Conservation (phyloP, 345 rosid genomes). For the Dipteronia sinensis region DNA sequence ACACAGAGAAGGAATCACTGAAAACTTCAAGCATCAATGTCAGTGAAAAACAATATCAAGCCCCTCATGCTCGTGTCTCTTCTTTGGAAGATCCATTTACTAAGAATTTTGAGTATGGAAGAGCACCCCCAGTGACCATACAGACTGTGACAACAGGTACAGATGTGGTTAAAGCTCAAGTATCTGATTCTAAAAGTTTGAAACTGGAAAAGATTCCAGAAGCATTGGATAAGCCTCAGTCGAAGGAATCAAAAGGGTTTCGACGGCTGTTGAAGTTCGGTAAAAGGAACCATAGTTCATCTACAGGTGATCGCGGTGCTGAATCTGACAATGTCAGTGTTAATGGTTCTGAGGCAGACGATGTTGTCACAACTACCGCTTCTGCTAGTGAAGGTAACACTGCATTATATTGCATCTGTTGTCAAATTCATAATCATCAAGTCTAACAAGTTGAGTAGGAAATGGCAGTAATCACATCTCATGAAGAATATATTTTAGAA, state of each 20-base stretch:
- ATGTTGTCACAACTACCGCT: conserved; percentile 30
- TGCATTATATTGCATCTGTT: conserved; percentile 14
- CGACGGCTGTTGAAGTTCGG: conserved; percentile 72
- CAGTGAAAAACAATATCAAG: conserved; percentile 59
- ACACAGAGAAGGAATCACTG: conserved; percentile 41
- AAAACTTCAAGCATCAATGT: conserved; percentile 37
- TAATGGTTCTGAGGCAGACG: conserved; percentile 41
- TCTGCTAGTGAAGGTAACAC: conserved; percentile 51
- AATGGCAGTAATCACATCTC: not conserved
- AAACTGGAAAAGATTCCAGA: conserved; percentile 66
- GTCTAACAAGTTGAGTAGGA: not conserved
- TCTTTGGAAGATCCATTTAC: conserved; percentile 74
- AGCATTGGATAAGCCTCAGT: conserved; percentile 53
- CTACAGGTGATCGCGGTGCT: conserved; percentile 43
- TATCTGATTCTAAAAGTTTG: conserved; percentile 40
- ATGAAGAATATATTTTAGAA: not conserved
- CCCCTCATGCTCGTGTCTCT: conserved; percentile 79
- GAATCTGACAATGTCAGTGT: conserved; percentile 35
- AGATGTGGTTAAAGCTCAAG: conserved; percentile 46
- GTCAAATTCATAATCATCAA: not conserved
- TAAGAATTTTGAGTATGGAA: conserved; percentile 50
- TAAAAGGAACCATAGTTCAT: conserved; percentile 59
- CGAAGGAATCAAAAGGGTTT: conserved; percentile 75
- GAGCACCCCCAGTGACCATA: conserved; percentile 51
- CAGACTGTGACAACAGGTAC: conserved; percentile 32